Conservation (phyloP, 331 rosid genomes). For the Rosa hybrid region DNA sequence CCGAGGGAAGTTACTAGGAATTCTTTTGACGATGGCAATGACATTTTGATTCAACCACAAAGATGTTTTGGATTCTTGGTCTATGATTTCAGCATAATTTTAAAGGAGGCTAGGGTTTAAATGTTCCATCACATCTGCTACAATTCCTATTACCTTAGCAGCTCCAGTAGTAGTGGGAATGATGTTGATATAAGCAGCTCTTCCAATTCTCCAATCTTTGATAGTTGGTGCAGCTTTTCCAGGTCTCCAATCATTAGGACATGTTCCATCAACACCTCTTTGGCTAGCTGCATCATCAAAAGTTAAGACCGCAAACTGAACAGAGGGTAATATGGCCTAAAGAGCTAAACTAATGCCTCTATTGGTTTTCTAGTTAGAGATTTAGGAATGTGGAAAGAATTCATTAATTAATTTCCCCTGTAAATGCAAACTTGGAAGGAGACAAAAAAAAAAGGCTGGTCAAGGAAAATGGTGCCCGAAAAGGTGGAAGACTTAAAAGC, state of each 20-base stretch:
- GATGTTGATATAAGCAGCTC: conserved; percentile 70
- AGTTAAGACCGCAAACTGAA: neutral
- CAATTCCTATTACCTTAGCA: conserved; percentile 46
- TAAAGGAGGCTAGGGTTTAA: neutral
- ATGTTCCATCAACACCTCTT: conserved; percentile 64
- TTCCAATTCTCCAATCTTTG: conserved; percentile 68
- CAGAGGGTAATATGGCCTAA: neutral
- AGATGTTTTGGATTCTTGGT: neutral
- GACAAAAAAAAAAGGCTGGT: neutral
- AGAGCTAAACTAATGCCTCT: neutral
- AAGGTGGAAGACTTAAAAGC: too few relatives aligned
- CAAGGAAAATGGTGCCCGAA: neutral
- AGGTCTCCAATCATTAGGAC: conserved; percentile 52
- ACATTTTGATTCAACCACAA: neutral
- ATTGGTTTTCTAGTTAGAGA: neutral
- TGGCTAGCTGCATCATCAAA: conserved; percentile 50
- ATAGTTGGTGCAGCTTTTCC: too few relatives aligned
- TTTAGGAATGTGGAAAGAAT: neutral
- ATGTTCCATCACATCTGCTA: neutral
- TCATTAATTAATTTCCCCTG: too few relatives aligned
- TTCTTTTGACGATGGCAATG: neutral
- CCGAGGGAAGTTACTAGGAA: neutral
- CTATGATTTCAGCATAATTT: neutral
- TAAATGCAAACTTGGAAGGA: too few relatives aligned
- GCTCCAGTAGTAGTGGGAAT: conserved; percentile 68